Conservation (phyloP, 148 eudicot genomes). For the Rhododendron henanense region DNA sequence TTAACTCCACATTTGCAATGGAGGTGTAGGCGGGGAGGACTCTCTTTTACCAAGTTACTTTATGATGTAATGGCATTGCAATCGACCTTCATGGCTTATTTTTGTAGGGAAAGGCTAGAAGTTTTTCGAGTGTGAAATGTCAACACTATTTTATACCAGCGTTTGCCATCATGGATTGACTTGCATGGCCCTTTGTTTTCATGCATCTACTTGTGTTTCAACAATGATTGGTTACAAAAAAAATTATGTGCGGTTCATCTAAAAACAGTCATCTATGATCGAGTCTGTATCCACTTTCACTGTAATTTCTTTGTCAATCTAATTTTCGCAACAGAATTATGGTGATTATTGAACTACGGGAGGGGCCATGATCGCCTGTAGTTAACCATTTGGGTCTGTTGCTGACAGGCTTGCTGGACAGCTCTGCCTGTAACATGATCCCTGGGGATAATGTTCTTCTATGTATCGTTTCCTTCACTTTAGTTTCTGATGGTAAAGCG, state of each 20-base stretch:
- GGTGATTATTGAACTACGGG: neutral
- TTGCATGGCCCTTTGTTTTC: neutral
- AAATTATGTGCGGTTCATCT: neutral
- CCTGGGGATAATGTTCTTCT: too few relatives aligned
- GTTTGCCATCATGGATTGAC: neutral
- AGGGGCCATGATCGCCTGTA: neutral
- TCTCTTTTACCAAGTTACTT: neutral
- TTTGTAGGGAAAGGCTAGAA: neutral
- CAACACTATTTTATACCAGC: neutral
- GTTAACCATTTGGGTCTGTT: neutral
- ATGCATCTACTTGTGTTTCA: neutral
- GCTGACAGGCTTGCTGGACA: neutral
- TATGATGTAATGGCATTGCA: neutral
- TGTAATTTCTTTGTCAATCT: neutral
- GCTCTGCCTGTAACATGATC: too few relatives aligned
- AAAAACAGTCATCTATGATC: neutral
- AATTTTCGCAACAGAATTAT: neutral
- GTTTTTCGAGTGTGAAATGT: neutral
- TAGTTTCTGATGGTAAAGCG: neutral
- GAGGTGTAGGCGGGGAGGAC: neutral
- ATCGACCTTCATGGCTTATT: neutral
- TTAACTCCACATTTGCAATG: conserved; percentile 15
- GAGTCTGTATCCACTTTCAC: neutral
- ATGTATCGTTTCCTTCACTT: too few relatives aligned
- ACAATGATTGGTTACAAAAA: neutral